Conservation (phyloP, 805 yeast species). For the Monosporozyma solicola region DNA sequence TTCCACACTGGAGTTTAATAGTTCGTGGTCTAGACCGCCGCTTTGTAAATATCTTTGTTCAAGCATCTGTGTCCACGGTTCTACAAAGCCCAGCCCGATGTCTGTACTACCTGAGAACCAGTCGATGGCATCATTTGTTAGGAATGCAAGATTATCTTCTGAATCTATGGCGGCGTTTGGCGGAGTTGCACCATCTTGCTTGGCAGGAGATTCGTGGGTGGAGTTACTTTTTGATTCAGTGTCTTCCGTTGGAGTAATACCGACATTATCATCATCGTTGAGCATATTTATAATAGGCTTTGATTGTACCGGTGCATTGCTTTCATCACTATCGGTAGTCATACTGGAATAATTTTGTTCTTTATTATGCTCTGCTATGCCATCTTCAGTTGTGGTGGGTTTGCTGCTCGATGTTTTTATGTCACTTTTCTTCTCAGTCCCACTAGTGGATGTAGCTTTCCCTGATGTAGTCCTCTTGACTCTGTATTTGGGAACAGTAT, state of each 20-base stretch:
- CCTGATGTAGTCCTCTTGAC: not conserved
- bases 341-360: not conserved
- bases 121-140: slow-evolving; percentile 33
- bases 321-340: not conserved
- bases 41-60: slow-evolving; percentile 49
- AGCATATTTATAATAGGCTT: not conserved
- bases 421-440: not conserved
- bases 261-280: not conserved
- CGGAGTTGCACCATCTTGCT: not conserved
- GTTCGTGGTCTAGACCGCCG: slow-evolving; percentile 14
- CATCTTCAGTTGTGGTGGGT: not conserved
- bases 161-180: not conserved
- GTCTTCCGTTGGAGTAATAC: not conserved
- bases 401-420: not conserved
- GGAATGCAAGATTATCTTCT: not conserved
- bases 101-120: slow-evolving; percentile 44
- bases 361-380: not conserved
- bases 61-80: slow-evolving; percentile 73
- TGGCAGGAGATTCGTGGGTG: not conserved
- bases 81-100: slow-evolving; percentile 53
- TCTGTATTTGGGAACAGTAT: not conserved
- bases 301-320: not conserved
- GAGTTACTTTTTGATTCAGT: not conserved
- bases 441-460: not conserved
- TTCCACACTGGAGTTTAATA: not conserved